Conservation (phyloP, 768 basidiomycete genomes). For the Tremella mesenterica region DNA sequence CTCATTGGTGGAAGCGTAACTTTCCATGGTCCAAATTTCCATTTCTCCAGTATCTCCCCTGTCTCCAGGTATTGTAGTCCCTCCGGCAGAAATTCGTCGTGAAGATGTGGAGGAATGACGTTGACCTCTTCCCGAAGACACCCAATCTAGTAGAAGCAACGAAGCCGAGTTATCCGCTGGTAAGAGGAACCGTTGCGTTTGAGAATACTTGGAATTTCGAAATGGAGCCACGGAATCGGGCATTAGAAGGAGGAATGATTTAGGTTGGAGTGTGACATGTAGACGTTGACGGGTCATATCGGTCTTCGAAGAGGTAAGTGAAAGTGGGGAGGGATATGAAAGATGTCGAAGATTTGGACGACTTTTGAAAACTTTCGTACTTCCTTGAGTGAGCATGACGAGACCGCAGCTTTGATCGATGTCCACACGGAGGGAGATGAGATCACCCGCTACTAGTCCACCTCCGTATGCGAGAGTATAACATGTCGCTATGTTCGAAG, state of each 20-base stretch:
- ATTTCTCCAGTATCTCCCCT: slow-evolving; percentile 46
- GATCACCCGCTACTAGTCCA: slow-evolving; percentile 80
- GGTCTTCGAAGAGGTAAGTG: slow-evolving; percentile 1
- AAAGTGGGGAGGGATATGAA: too few relatives aligned
- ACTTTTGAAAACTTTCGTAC: slow-evolving; percentile 86
- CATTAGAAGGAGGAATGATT: slow-evolving; percentile 63
- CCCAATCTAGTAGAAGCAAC: slow-evolving; percentile 75
- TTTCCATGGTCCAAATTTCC: slow-evolving; percentile 82
- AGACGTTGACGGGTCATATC: slow-evolving; percentile 56
- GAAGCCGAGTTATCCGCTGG: slow-evolving; percentile 51
- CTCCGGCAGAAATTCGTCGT: background rate
- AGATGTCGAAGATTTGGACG: slow-evolving; percentile 49
- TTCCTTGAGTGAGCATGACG: slow-evolving; percentile 75
- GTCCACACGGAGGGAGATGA: slow-evolving; percentile 56
- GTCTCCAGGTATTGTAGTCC: too few relatives aligned
- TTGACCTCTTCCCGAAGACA: slow-evolving; percentile 66
- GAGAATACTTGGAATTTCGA: slow-evolving; percentile 68
- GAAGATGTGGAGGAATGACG: slow-evolving; percentile 48
- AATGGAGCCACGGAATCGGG: slow-evolving; percentile 94
- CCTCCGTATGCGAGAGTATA: slow-evolving; percentile 86
- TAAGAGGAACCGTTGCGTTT: slow-evolving; percentile 70
- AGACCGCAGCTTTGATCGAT: slow-evolving; percentile 56
- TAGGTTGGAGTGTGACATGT: slow-evolving; percentile 52
- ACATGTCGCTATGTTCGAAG: slow-evolving; percentile 55
- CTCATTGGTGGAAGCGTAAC: slow-evolving; percentile 79